Percentiles rank a stretch among this genome's conserved stretches.
Evolutionary conservation across 805 yeast species (phyloP).

Genomic region (Komagataella ulmi): DNA sequence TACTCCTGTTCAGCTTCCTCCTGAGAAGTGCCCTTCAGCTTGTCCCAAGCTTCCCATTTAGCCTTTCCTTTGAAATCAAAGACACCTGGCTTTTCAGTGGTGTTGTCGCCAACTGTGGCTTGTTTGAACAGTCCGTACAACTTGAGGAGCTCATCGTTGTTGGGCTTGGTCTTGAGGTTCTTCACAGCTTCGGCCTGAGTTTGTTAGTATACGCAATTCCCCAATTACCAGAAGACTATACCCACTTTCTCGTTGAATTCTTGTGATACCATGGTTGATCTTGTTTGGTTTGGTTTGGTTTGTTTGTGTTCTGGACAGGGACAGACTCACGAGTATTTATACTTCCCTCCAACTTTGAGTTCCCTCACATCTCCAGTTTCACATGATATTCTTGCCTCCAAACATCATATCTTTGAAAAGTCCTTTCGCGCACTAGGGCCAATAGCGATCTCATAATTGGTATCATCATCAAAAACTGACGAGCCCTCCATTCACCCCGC

Average conservation of each 20-base stretch:
- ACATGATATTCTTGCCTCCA: neutral
- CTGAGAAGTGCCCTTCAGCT: constrained; percentile 70
- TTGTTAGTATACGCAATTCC: neutral
- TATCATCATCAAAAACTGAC: neutral
- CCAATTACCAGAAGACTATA: neutral
- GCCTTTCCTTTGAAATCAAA: constrained; percentile 91
- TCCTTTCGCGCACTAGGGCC: neutral
- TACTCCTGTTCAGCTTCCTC: constrained; percentile 84
- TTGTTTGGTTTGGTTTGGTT: neutral
- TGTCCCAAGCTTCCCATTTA: constrained; percentile 97
- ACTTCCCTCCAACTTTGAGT: neutral
- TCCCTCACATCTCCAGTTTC: neutral
- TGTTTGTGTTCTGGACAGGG: neutral
- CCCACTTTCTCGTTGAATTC: constrained; percentile 22
- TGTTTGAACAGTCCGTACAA: constrained; percentile 92
- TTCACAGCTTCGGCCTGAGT: constrained; percentile 72
- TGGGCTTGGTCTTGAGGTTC: constrained; percentile 62
- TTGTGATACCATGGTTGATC: constrained; percentile 19
- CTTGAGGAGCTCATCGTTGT: constrained; percentile 74
- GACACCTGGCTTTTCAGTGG: constrained; percentile 75
- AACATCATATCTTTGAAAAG: neutral
- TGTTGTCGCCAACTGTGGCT: constrained; percentile 93
- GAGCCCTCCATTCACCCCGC: neutral
- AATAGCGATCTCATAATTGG: neutral
- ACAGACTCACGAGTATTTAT: neutral